Base-by-base conservation (phyloP, 1,284 basidiomycete genomes). In the Cutaneotrichosporon sp. region DNA sequence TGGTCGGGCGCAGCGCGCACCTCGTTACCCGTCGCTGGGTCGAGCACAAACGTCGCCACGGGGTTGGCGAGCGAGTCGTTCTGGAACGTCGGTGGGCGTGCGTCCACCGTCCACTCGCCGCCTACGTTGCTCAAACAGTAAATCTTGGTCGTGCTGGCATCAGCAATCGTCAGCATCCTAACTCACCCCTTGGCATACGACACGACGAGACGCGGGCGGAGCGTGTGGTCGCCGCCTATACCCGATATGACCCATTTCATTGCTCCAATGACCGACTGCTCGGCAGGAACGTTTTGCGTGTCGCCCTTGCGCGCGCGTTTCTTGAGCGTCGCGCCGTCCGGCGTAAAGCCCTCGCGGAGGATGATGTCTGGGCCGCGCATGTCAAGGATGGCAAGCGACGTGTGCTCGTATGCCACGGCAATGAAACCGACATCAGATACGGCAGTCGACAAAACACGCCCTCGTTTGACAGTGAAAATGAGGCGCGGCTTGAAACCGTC, bases 361-460 rank as follows among this genome's bases (percentile, higher is more conserved):
- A 89, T 80, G 12, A 90, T 76, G 8, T 78, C 77, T 0, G 87
- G 87, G 1, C 81, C 84, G 21, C 86, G 79, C 78, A 89, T 79
- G 65, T 90, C 85, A 17, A 89, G 68, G 30, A 90, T 73, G 21
- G 81, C 74, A 17, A 90, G 56, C 2, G 80, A 77, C 3, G 83
- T 83, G 49, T 80, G 80, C 5, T 72, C 68, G 65, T 85, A 88
- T 1, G 84, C 82, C 2, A 84, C 78, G 1, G 87, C 85, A 36
- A 88, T 73, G 67, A 91, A 88, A 3, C 88, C 87, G 50, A 85
- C 80, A 67, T 88, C 83, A 1, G 84, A 84, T 14, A 87, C 70
- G 2, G 84, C 82, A 62, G 78, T 82, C 15, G 81, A 77, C 3
- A 80, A 77, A 2, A 82, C 77, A 2, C 76, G 73, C 0, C 81